phyloP scores from a whole-genome alignment of 2,329 filamentous ascomycete genomes.

The Fusarium verrucosum region DNA sequence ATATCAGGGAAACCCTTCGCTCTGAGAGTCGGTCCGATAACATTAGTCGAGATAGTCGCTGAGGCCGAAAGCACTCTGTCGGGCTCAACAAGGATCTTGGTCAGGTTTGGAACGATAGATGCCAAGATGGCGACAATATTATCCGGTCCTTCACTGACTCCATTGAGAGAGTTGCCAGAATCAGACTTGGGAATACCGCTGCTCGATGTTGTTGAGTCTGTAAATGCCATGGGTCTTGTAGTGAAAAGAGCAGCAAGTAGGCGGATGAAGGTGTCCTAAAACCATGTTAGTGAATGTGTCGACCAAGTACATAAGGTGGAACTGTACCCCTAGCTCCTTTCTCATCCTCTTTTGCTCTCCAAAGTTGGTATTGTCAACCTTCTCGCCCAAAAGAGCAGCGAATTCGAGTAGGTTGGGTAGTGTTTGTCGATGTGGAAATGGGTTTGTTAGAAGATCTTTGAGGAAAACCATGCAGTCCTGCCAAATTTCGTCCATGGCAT shows the following conservation, averaged over 20 bases:
- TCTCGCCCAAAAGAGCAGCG: constrained; percentile 87
- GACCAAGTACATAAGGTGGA: not conserved
- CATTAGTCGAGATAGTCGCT: constrained; percentile 81
- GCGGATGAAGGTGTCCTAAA: constrained; percentile 84
- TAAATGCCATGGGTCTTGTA: constrained; percentile 79
- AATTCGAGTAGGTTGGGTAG: constrained; percentile 88
- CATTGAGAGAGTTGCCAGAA: constrained; percentile 48
- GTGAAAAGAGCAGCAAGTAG: constrained; percentile 95
- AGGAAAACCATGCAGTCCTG: constrained; percentile 91
- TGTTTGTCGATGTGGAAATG: constrained; percentile 92
- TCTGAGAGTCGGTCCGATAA: constrained; percentile 83
- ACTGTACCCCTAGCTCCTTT: constrained; percentile 78
- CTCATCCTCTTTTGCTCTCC: constrained; percentile 94
- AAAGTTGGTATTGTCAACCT: constrained; percentile 97
- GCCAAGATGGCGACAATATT: constrained; percentile 84
- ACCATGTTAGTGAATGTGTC: constrained; percentile 42
- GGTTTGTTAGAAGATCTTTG: constrained; percentile 88
- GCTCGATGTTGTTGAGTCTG: constrained; percentile 59
- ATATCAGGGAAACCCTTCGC: constrained; percentile 89
- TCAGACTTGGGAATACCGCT: constrained; percentile 49
- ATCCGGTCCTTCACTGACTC: constrained; percentile 64
- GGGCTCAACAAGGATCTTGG: constrained; percentile 83
- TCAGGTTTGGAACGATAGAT: constrained; percentile 79
- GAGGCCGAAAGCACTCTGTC: constrained; percentile 85
- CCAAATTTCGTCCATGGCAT: constrained; percentile 99